Evolutionary conservation across 2,329 filamentous ascomycete species (phyloP).

Genomic region (Aspergillus intermedius): DNA sequence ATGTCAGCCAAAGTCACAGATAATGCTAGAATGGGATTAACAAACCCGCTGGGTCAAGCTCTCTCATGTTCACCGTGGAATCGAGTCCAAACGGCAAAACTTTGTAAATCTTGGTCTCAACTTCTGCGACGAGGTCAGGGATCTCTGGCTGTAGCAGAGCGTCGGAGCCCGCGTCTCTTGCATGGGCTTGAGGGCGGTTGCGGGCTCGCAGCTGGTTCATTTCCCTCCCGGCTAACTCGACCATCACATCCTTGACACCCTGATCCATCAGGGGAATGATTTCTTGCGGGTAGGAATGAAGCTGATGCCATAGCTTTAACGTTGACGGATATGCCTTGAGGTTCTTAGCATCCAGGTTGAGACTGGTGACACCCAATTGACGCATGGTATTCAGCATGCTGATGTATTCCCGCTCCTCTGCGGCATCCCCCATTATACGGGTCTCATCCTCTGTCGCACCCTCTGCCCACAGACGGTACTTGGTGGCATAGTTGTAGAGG

Average conservation of each 20-base stretch:
- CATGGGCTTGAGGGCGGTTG: constrained; percentile 42
- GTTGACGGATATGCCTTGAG: constrained; percentile 90
- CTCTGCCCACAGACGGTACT: constrained; percentile 88
- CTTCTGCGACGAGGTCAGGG: constrained; percentile 68
- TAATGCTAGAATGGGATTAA: neutral
- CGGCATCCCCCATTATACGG: constrained; percentile 58
- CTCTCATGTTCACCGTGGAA: constrained; percentile 79
- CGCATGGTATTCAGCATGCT: constrained; percentile 87
- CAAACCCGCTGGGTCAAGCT: constrained; percentile 78
- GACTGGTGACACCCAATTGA: constrained; percentile 70
- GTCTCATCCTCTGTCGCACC: constrained; percentile 74
- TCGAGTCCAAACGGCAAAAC: constrained; percentile 87
- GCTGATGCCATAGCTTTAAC: constrained; percentile 88
- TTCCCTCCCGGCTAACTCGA: constrained; percentile 76
- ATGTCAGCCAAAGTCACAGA: constrained; percentile 18
- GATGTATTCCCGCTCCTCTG: constrained; percentile 74
- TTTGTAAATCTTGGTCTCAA: constrained; percentile 72
- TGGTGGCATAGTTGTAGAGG: constrained; percentile 80
- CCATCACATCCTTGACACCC: constrained; percentile 84
- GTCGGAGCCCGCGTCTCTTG: constrained; percentile 61
- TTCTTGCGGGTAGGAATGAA: constrained; percentile 90
- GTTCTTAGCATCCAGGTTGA: constrained; percentile 85
- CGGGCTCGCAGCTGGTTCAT: constrained; percentile 62
- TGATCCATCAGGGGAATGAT: constrained; percentile 97
- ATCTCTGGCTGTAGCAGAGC: constrained; percentile 49